These are phyloP conservation scores for Mycena amicta DNA, from an alignment of 768 basidiomycete species.

Conservation along the genomic window DNA sequence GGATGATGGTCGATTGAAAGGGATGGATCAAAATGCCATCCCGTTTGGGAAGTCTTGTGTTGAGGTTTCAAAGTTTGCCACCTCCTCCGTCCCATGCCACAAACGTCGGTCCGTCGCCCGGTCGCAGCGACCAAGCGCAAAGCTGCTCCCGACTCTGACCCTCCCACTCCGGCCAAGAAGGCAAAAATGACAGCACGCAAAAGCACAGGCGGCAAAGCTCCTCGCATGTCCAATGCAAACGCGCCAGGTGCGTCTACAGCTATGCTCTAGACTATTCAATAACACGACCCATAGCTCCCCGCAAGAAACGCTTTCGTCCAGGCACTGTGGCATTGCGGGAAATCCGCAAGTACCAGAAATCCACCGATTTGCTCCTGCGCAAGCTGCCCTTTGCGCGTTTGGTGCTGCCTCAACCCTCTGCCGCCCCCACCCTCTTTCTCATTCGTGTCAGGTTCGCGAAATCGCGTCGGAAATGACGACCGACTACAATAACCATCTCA, in stretches of 20 bases:
- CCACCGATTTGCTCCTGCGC: constrained; percentile 83
- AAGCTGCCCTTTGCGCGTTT: constrained; percentile 92
- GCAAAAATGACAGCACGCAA: constrained; percentile 75
- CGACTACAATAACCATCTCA: constrained; percentile 51
- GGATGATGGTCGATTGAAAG: background rate
- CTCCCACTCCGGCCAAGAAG: constrained; percentile 56
- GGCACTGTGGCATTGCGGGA: constrained; percentile 90
- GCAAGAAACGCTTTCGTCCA: constrained; percentile 77
- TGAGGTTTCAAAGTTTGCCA: background rate
- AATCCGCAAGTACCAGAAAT: constrained; percentile 93
- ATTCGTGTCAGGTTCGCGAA: constrained; percentile 81
- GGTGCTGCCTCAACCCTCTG: constrained; percentile 50
- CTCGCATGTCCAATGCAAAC: constrained; percentile 32
- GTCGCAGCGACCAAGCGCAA: constrained; percentile 50
- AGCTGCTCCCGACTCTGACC: constrained; percentile 45
- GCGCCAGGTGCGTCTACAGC: constrained; percentile 25
- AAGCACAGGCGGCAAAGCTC: constrained; percentile 72
- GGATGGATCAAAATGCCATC: background rate
- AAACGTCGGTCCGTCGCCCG: constrained; percentile 64
- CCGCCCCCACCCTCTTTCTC: background rate
- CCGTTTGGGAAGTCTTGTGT: background rate
- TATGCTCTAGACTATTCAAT: constrained; percentile 17
- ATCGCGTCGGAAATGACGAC: constrained; percentile 80
- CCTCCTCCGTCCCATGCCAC: constrained; percentile 52
- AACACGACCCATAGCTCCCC: constrained; percentile 8